Evolutionary conservation across 768 basidiomycete genomes (phyloP).

Genomic region (Mycena capillaripes): DNA sequence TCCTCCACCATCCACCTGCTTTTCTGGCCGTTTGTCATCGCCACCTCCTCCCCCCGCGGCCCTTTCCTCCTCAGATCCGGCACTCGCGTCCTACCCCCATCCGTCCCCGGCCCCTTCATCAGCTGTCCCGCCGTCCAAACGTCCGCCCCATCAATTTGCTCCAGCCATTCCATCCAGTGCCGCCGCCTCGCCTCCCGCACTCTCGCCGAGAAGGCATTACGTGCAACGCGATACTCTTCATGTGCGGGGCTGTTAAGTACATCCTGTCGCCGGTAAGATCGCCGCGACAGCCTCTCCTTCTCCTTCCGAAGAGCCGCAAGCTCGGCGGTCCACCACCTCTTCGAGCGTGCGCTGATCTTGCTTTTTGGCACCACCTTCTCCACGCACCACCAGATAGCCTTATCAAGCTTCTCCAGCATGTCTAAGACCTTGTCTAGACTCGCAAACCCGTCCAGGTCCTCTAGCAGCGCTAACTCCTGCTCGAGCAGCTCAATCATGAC

Average conservation of each 20-base stretch:
- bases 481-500: too few relatives aligned
- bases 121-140: too few relatives aligned
- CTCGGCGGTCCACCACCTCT: background rate
- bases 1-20: slow-evolving; percentile 18
- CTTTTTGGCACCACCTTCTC: background rate
- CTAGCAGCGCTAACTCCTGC: too few relatives aligned
- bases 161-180: background rate
- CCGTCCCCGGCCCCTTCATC: background rate
- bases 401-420: background rate
- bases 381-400: background rate
- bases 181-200: background rate
- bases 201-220: background rate
- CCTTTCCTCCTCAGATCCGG: background rate
- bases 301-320: background rate
- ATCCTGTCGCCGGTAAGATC: background rate
- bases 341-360: background rate
- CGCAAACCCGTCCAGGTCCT: too few relatives aligned
- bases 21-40: background rate
- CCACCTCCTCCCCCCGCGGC: background rate
- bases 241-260: background rate
- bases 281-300: background rate
- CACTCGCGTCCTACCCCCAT: background rate
- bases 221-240: too few relatives aligned
- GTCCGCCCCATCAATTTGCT: background rate
- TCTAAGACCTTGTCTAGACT: background rate